These are phyloP conservation scores for Citrus hindsii DNA, from an alignment of 345 rosid genomes.

Conservation along the genomic window DNA sequence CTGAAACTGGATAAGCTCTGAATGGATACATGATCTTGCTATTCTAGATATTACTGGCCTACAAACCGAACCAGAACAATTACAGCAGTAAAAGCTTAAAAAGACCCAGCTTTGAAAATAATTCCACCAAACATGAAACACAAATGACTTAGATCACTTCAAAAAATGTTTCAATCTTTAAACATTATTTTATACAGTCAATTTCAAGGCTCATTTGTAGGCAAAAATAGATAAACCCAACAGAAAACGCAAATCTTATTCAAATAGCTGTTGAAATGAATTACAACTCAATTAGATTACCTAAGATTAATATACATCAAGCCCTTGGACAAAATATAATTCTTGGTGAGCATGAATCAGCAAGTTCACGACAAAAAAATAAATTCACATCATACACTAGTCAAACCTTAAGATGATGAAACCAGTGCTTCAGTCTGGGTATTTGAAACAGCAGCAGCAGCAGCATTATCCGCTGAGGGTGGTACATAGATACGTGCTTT, in stretches of 20 bases:
- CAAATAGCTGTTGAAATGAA: too few species aligned
- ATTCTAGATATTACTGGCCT: too few species aligned
- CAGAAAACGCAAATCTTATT: not conserved
- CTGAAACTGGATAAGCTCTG: not conserved
- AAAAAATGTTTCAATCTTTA: too few species aligned
- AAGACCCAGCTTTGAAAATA: too few species aligned
- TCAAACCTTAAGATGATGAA: constrained; percentile 35
- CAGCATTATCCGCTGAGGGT: constrained; percentile 20
- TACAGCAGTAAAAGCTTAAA: not conserved
- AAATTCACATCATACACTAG: not conserved
- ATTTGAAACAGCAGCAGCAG: constrained; percentile 17
- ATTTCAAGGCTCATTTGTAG: too few species aligned
- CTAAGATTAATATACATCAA: not conserved
- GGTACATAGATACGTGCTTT: constrained; percentile 73
- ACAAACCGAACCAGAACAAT: not conserved
- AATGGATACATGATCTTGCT: not conserved
- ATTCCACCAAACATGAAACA: not conserved
- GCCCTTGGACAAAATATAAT: not conserved
- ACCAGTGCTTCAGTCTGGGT: constrained; percentile 8
- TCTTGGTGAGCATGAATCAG: not conserved
- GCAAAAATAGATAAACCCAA: too few species aligned
- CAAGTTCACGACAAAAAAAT: too few species aligned
- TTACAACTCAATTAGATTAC: not conserved
- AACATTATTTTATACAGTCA: too few species aligned
- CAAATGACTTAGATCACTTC: not conserved